Evolutionary conservation across 306 rosid species (phyloP), one percentile per base, ranked within the genome.

Genomic region (Quillaja saponaria): DNA sequence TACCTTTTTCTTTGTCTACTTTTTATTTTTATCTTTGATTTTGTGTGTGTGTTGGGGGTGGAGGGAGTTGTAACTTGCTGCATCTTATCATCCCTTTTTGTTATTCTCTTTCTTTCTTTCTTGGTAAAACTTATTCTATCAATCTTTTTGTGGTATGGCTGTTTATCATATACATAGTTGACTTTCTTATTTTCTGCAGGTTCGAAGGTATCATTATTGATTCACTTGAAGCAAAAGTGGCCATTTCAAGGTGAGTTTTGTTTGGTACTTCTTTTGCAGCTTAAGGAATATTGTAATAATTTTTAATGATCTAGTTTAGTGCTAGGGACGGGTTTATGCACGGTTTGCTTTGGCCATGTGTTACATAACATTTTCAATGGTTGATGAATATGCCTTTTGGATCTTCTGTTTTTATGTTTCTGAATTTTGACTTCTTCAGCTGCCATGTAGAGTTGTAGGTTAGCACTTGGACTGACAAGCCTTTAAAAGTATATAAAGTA

Each of bases 161-260:
- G 17, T 18, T 31, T 6, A 11, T 45, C 3, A 25, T 37, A 39
- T 55, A 19, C 45, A 34, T 53, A 58, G 58, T 67, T 77, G 58
- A 20, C 8, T 53, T 73, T 38, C 49, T 18, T n/a, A 11, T 44
- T 52, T 49, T 52, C 42, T 39, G 62, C 94, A 92, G 99, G 73
- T 89, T 82, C 60, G 99, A 90, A 71, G 96, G 99, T 51, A 34
- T 92, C 68, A 61, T 92, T 71, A 94, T 72, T 63, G 94, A 76
- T 69, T 86, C 99, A 25, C 64, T 87, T 46, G 96, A 87, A 74
- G 85, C 86, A 49, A 81, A 85, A 70, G 85, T 67, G 58, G 80
- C 83, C 58, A 72, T 92, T 74, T 78, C 95, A 67, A 92, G 99
- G 99, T 92, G 64, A 61, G 87, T 48, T 77, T 69, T 39, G 28